Evolutionary conservation across 2,329 filamentous ascomycete species (phyloP).

Genomic region (Madurella fahalii): DNA sequence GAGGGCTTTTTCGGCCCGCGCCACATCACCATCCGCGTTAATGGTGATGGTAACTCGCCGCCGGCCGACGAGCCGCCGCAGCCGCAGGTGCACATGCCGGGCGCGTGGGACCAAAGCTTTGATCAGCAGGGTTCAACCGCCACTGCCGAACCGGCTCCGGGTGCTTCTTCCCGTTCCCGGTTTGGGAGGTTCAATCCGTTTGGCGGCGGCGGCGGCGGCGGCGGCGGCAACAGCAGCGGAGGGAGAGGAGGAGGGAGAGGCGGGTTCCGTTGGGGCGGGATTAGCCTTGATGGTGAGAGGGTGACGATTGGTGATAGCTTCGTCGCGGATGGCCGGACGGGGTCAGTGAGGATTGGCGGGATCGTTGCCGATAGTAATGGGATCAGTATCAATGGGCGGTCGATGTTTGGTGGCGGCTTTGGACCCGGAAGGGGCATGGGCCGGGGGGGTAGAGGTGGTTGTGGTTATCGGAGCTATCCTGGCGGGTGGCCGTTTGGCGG

Average conservation of each 20-base stretch:
- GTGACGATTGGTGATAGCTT: constrained; percentile 42
- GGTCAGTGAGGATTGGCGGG: constrained; percentile 40
- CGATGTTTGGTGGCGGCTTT: constrained; percentile 18
- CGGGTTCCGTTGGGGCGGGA: constrained; percentile 35
- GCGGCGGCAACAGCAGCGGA: constrained; percentile 8
- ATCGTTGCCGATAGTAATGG: constrained; percentile 38
- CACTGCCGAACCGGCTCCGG: not conserved
- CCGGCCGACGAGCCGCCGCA: not conserved
- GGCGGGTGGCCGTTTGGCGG: constrained; percentile 6
- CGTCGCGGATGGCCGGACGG: constrained; percentile 41
- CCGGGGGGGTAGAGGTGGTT: not conserved
- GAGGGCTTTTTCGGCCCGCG: constrained; percentile 51
- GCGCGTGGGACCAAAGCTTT: constrained; percentile 32
- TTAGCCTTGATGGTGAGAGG: constrained; percentile 42
- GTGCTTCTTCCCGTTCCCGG: not conserved
- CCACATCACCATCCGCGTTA: constrained; percentile 41
- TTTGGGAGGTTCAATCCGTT: constrained; percentile 20
- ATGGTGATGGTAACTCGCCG: not conserved
- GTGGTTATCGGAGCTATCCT: not conserved
- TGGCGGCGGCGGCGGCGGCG: not conserved
- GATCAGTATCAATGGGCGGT: constrained; percentile 27
- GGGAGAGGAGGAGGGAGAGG: constrained; percentile 6
- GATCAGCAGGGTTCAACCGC: constrained; percentile 18
- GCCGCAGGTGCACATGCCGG: constrained; percentile 27
- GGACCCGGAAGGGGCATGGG: not conserved